Base-by-base conservation (phyloP, 2,329 filamentous ascomycete species). In the Beauveria sp. region DNA sequence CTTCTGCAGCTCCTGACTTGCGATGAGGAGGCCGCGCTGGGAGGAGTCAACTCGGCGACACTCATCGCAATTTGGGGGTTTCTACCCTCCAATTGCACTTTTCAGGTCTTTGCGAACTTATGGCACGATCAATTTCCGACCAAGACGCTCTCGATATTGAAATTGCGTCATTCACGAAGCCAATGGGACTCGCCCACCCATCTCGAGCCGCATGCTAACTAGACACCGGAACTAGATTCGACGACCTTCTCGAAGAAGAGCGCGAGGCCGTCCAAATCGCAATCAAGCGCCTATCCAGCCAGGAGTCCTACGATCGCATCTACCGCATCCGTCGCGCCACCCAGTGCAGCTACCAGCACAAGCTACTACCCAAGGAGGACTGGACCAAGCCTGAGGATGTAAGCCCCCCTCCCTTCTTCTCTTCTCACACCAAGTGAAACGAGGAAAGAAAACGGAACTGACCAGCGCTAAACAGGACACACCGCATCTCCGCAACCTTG, bases 241-340 rank as follows among this genome's bases (percentile, higher is more conserved):
- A 99, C 79, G 95, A 99, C 76, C 80, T 99, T 75, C 90, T 97
- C 75, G 86, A 90, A 75, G 95, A 99, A 79, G 95, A 99, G 81
- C 89, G 84, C 82, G 90, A 95, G 71, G 79, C 83, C 63, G 91
- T 96, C 71, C 88, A 95, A 77, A 84, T 88, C 70, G 95, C 95
- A 66, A 85, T 99, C 73, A 90, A 90, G 84, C 91, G 95, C 75
- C 89, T 99, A 65, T 86, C 90, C 63, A 84, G 91, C 71, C 91
- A 96, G 83, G 91, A 95, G 75, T 84, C 88, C 71, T 98, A 98
- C 81, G 95, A 99, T 82, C 93, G 95, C 76, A 87, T 98, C 76
- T 99, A 92, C 88, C 93, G 95, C 74, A 86, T 99, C 78, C 91
- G 95, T 80, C 88, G 95, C 79, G 93, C 95, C 71, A 88, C 96